Evolutionary conservation across 129 eudicot species (phyloP).

Genomic region (Kitagawia praeruptora): DNA sequence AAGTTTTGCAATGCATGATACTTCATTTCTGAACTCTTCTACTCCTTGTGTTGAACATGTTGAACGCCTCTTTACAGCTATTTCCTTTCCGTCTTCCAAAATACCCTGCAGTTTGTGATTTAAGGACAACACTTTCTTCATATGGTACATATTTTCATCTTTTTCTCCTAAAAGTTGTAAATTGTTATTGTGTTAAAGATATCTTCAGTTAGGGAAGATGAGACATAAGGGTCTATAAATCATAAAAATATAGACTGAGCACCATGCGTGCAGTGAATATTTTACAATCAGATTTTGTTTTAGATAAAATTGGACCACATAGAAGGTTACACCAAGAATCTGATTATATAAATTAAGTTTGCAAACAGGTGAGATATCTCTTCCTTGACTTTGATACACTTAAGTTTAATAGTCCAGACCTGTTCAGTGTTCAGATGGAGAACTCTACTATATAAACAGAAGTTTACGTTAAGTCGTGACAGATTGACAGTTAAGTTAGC

Average conservation of each 20-base stretch:
- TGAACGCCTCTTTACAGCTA: slow-evolving; percentile 4
- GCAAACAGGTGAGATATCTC: not conserved
- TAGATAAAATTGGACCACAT: no score
- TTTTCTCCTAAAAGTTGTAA: not conserved
- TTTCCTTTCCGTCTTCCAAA: not conserved
- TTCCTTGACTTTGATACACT: not conserved
- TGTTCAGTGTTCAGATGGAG: not conserved
- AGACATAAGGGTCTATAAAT: no score
- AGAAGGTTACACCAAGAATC: no score
- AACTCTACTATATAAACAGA: not conserved
- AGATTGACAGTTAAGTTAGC: no score
- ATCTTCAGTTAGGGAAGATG: no score
- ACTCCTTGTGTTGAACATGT: not conserved
- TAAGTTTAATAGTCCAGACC: not conserved
- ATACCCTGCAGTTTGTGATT: not conserved
- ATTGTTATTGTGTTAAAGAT: not conserved
- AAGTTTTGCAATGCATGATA: slow-evolving; percentile 5
- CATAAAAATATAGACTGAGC: no score
- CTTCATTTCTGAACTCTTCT: slow-evolving; percentile 7
- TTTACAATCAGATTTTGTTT: no score
- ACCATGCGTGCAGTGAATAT: no score
- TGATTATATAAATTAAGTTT: no score
- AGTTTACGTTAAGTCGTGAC: not conserved
- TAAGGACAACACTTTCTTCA: not conserved
- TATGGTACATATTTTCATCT: not conserved